phyloP scores from a whole-genome alignment of 495 filamentous ascomycete species.

The Hypoxylon fragiforme region DNA sequence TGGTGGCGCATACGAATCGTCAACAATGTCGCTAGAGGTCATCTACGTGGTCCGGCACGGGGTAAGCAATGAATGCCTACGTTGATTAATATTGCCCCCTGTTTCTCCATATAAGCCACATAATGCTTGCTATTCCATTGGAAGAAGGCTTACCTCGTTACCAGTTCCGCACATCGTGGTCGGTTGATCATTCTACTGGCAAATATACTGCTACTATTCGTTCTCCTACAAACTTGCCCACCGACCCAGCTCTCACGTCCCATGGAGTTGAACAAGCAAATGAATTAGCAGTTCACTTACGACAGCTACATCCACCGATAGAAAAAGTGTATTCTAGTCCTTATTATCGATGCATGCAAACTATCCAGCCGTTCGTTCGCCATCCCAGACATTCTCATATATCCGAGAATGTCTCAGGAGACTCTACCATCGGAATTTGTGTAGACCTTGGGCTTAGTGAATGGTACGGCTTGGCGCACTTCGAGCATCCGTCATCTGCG shows the following conservation, averaged over 20 bases:
- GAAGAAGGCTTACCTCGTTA: conserved; percentile 26
- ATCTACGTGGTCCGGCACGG: conserved; percentile 88
- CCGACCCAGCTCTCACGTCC: conserved; percentile 83
- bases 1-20: too few relatives aligned
- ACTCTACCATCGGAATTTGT: conserved; percentile 49
- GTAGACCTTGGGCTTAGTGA: conserved; percentile 82
- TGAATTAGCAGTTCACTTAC: conserved; percentile 70
- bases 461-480: conserved; percentile 83
- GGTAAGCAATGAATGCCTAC: conserved; percentile 55
- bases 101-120: conserved; percentile 15
- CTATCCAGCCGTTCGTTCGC: conserved; percentile 67
- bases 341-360: conserved; percentile 93
- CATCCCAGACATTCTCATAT: conserved; percentile 9
- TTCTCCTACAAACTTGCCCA: conserved; percentile 81
- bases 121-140: conserved; percentile 15
- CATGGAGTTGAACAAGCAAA: conserved; percentile 84
- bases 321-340: conserved; percentile 81
- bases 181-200: conserved; percentile 76
- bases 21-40: conserved; percentile 66
- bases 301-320: conserved; percentile 62
- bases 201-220: conserved; percentile 67
- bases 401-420: conserved; percentile 17
- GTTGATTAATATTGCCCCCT: too few relatives aligned
- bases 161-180: conserved; percentile 89
- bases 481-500: conserved; percentile 82